Evolutionary conservation across 73 alveolate species (phyloP).

Genomic region (Effrenium voratum): DNA sequence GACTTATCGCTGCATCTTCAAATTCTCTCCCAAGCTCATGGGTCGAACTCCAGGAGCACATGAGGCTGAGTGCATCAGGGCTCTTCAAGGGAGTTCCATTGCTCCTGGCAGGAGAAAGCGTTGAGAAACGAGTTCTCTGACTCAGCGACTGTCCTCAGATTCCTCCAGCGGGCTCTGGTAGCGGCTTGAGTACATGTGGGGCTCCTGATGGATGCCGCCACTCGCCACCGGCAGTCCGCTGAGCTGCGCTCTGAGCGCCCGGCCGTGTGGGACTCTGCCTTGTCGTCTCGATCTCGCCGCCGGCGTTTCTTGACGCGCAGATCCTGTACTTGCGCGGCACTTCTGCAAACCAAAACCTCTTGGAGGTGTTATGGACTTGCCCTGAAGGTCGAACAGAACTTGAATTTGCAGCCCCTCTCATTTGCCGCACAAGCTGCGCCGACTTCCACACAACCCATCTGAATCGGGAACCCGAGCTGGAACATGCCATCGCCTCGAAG

Average conservation of each 20-base stretch:
- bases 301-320: conserved; percentile 67
- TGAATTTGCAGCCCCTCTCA: no score
- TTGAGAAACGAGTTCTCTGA: no score
- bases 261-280: conserved; percentile 59
- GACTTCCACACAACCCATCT: no score
- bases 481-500: conserved; percentile 15
- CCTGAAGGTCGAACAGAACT: neutral
- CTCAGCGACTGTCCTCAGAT: conserved; percentile 32
- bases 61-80: no score
- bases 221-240: no score
- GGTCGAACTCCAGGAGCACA: no score
- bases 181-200: conserved; percentile 22
- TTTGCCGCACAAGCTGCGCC: no score
- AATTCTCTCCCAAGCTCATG: no score
- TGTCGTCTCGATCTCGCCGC: conserved; percentile 55
- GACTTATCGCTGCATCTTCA: no score
- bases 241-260: neutral
- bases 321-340: conserved; percentile 21
- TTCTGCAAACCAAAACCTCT: neutral
- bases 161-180: conserved; percentile 22
- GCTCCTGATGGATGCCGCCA: no score
- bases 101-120: conserved; percentile 23
- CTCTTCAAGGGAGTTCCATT: neutral
- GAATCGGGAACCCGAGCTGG: neutral
- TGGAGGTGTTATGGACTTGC: neutral